Evolutionary conservation across 2,329 filamentous ascomycete species (phyloP), one percentile per base, ranked within the genome.

Genomic region (Triangularia setosa): DNA sequence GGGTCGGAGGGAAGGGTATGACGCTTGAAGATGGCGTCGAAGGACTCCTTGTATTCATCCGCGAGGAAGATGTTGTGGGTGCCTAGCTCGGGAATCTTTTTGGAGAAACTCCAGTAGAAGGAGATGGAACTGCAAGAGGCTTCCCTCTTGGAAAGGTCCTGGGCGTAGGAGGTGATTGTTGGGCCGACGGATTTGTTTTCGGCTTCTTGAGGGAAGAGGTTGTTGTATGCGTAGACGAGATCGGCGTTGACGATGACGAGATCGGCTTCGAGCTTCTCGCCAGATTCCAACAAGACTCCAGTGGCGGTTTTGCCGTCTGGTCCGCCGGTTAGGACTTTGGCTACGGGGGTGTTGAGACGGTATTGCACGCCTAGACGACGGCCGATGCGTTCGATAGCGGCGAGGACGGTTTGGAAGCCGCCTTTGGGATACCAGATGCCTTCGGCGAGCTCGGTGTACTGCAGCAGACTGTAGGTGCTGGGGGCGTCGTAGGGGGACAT

Each of bases 51-150:
- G 74, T 91, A 93, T 68, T 89, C 81, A 69, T 91, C 86, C 2
- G 90, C 89, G 6, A 92, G 83, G 78, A 93, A 93, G 70, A 92
- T 90, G 74, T 92, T 93, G 77, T 93, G 90, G 0, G 87, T 84
- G 18, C 82, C 79, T 2, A 93, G 81, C 73, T 90, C 83, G 0
- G 85, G 84, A 1, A 92, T 77, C 60, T 82, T 80, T 59, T 80
- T 78, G 64, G 85, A 80, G 21, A 91, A 80, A 2, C 85, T 84
- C 89, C 89, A 93, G 79, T 91, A 92, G 76, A 92, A 92, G 4
- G 87, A 90, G 69, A 92, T 90, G 64, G 87, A 89, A 67, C 86
- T 90, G 76, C 89, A 92, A 0, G 87, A 90, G 1, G 86, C 83
- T 12, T 83, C 78, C 4, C 83, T 78, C 64, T 81, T 80, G 28